Percentiles rank a stretch among this genome's conserved stretches.
Evolutionary conservation across 2,329 filamentous ascomycete species (phyloP).

Genomic region (Diaporthe eres): DNA sequence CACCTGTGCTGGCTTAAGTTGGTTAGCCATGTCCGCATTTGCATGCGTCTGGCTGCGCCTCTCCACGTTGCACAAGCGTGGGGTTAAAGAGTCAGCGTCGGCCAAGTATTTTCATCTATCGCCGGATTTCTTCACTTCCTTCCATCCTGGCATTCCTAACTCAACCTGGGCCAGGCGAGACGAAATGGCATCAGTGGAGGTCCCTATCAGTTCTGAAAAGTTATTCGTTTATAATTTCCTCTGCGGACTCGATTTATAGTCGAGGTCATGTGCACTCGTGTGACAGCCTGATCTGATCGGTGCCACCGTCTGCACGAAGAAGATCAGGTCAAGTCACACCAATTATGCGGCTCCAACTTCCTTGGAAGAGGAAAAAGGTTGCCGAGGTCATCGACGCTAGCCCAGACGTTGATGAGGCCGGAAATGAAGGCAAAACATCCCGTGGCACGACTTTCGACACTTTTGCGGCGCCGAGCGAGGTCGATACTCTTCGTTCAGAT

Average conservation of each 20-base stretch:
- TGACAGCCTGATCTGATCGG: constrained; percentile 29
- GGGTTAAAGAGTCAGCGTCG: constrained; percentile 3
- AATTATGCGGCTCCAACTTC: constrained; percentile 10
- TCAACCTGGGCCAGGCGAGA: neutral
- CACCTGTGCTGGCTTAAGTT: neutral
- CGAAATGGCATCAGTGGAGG: neutral
- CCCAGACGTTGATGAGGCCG: neutral
- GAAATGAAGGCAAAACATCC: neutral
- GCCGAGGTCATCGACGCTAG: neutral
- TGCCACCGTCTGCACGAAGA: neutral
- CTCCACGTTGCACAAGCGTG: constrained; percentile 15
- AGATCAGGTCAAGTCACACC: neutral
- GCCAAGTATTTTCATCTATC: constrained; percentile 3
- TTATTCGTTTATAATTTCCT: neutral
- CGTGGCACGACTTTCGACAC: constrained; percentile 13
- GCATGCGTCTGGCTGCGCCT: neutral
- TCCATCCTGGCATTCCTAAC: too few species aligned
- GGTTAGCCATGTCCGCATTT: constrained; percentile 11
- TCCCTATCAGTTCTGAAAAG: neutral
- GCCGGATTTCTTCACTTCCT: neutral
- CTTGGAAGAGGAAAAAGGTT: constrained; percentile 14
- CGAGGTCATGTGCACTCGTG: neutral
- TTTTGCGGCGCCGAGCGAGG: neutral
- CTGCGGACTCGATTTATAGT: neutral
- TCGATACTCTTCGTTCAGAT: constrained; percentile 1